Percentiles rank a stretch among this genome's conserved stretches.
Conservation (phyloP, 2,329 filamentous ascomycete genomes). For the Graphilbum fragrans region DNA sequence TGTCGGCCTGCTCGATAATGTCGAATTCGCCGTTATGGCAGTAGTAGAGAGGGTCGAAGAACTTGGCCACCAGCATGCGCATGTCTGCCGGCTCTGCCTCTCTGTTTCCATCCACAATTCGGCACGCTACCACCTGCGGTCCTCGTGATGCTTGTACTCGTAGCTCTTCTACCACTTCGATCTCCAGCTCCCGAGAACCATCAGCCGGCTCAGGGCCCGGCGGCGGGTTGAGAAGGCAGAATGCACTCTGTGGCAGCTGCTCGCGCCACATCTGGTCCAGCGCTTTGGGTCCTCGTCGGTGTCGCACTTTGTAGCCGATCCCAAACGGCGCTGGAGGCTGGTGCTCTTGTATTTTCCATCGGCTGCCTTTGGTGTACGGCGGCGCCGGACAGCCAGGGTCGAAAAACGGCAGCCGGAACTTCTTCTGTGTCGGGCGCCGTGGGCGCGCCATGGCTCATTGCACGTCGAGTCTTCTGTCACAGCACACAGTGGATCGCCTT, state of each 20-base stretch:
- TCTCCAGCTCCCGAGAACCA: background rate
- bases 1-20: constrained; percentile 10
- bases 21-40: constrained; percentile 7
- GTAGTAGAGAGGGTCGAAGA: constrained; percentile 11
- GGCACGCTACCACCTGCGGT: constrained; percentile 7
- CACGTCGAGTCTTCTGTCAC: no score
- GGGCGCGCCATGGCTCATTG: background rate
- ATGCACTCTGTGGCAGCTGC: constrained; percentile 9
- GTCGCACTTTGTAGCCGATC: constrained; percentile 6
- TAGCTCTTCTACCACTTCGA: constrained; percentile 6
- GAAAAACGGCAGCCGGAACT: background rate
- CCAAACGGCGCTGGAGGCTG: constrained; percentile 6
- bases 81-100: background rate
- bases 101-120: background rate
- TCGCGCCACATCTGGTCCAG: constrained; percentile 6
- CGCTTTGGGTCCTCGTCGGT: constrained; percentile 4
- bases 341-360: constrained; percentile 6
- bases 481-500: no score
- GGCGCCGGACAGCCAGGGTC: background rate
- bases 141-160: constrained; percentile 2
- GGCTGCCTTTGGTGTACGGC: constrained; percentile 2
- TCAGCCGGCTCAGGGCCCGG: constrained; percentile 3
- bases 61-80: constrained; percentile 7
- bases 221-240: constrained; percentile 8
- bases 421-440: background rate